Evolutionary conservation across 495 filamentous ascomycete genomes (phyloP), one percentile per base, ranked within the genome.

Genomic region (Aspergillus heteromorphus): DNA sequence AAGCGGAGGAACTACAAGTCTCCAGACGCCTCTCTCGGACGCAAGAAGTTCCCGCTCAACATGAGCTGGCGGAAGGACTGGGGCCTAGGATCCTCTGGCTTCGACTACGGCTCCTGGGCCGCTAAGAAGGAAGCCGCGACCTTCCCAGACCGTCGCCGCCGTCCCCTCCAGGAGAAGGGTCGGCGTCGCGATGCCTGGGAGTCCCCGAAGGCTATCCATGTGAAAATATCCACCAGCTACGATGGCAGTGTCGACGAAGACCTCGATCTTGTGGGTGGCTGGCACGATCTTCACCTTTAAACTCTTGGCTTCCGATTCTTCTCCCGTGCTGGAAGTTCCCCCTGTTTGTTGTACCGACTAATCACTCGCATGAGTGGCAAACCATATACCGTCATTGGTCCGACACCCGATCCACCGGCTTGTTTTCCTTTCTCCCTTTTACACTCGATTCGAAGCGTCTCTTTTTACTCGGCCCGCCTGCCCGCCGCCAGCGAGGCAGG

Each of bases 251-350:
- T 85, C 65, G 80, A 87, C 65, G 84, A 84, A 62, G 89, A 91
- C 66, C 70, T 87, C 66, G 89, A 92, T 79, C 91, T 91, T 80
- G 88, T 95, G 80, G 91, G 89, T 74, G 88, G 85, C 69, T 93
- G 88, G 87, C 80, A 87, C 62, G 84, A 88, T 47, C 73, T 78
- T 54, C 76, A 75, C 55, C 69, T 79, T 60, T 80, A 78, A 60
- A 23, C 18, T 25, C 29, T 19, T 49, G 31, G 20, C 47, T 21
- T 52, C 18, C 30, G 30, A 53, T 40, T 41, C 23, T 49, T 27
- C 45, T 6, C 17, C 27, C 23, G 45, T 49, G 16, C 45, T 45
- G 42, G 51, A 45, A 38, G 36, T 40, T 36, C 38, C 16, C 51
- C 34, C 23, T 51, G 38, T 58, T 55, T 45, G 30, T 62, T 53